Base-by-base conservation (phyloP, 2,329 filamentous ascomycete genomes). In the Penicillium sp. region DNA sequence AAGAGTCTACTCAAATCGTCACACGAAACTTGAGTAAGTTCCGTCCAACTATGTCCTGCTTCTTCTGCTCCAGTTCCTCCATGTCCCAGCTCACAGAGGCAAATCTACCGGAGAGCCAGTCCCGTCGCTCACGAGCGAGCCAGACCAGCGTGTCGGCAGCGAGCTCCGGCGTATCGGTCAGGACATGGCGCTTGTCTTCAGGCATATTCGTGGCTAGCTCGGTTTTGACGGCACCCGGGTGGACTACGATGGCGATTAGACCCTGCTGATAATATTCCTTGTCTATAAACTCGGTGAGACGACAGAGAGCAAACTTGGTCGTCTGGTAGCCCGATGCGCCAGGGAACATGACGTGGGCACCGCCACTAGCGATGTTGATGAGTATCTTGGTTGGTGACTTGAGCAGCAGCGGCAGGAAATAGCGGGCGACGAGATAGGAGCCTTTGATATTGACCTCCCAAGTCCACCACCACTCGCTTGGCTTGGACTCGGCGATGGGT, bases 401-500 rank as follows among this genome's bases (percentile, higher is more conserved):
- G 1, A 68, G 52, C 16, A 75, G 62, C 21, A 79, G 63, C 2
- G 77, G 77, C 16, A 81, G 59, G 47, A 81, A 77, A 2, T 75
- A 70, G 23, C 74, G 71, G 3, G 72, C 66, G 16, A 77, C 63
- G 3, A 80, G 67, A 62, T 77, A 80, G 0, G 73, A 66, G 0
- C 79, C 81, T 33, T 72, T 70, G 14, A 81, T 47, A 61, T 82
- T 83, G 40, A 79, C 68, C 51, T 76, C 71, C 62, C 72, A 75
- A 0, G 71, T 71, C 20, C 71, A 65, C 71, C 70, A 76, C 70
- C 71, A 76, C 7, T 65, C 61, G 9, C 64, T 62, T 2, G 70
- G 67, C 33, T 75, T 66, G 4, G 65, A 62, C 2, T 74, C 68
- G 3, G 57, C 59, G n/a, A 77, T 48, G 0, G 65, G 66, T 0